phyloP scores from a whole-genome alignment of 139 green algal genomes.

The Tetraselmis striata region DNA sequence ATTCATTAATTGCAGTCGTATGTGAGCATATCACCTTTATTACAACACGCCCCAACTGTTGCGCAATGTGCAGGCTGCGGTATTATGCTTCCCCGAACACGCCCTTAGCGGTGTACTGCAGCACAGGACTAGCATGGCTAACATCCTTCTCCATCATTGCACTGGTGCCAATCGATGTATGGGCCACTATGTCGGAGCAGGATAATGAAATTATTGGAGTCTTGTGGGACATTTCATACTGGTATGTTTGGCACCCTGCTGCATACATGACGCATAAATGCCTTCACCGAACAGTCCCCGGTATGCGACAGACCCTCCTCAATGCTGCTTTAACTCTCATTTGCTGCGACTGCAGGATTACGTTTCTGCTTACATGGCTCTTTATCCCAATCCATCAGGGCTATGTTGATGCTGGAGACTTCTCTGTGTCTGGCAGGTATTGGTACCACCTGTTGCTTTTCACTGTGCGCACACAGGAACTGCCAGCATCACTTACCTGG shows the following conservation, averaged over 20 bases:
- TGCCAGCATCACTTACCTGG: background rate
- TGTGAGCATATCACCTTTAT: no score
- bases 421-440: constrained; percentile 50
- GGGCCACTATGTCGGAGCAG: constrained; percentile 33
- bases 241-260: no score
- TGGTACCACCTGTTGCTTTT: background rate
- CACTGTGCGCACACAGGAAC: no score
- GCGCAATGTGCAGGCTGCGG: constrained; percentile 40
- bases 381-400: constrained; percentile 79
- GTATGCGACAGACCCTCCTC: no score
- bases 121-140: constrained; percentile 68
- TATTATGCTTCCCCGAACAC: constrained; percentile 54
- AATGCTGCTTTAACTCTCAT: no score
- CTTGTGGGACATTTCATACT: constrained; percentile 71
- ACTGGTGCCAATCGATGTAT: constrained; percentile 80
- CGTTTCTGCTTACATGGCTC: constrained; percentile 76
- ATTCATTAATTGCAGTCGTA: no score
- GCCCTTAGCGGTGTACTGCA: constrained; percentile 33
- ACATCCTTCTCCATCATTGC: constrained; percentile 76
- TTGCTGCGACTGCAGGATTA: constrained; percentile 62
- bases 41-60: no score
- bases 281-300: no score
- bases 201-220: constrained; percentile 25
- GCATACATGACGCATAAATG: no score
- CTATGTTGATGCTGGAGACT: constrained; percentile 82